Base-by-base conservation (phyloP, 2,329 filamentous ascomycete species). In the Aspergillus fructus region DNA sequence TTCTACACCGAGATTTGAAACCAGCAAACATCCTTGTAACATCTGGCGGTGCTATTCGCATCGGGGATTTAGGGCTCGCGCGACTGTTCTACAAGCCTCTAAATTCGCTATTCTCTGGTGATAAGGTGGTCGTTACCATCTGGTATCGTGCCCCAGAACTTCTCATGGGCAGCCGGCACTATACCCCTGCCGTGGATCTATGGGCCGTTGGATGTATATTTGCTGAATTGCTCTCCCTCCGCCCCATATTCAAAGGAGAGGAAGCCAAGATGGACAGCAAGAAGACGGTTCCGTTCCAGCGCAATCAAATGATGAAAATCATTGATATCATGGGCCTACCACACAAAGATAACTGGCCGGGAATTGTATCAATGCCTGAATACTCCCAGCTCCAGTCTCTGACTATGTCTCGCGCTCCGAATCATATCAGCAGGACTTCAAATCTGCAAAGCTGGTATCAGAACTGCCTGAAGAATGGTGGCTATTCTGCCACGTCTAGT, bases 21-120 rank as follows among this genome's bases (percentile, higher is more conserved):
- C 94, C 94, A 3, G 94, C 94, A 65, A 99, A 99, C 73, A 99
- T 99, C 77, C 96, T 99, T 88, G 93, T 99, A 48, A 97, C 93
- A 1, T 94, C 90, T 6, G 79, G 81, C 5, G 94, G 94, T 11
- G 90, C 91, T 62, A 92, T 99, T 65, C 94, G 94, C 71, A 96
- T 99, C 63, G 94, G 94, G 41, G 94, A 99, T 74, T 79, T 99
- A 41, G 94, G 94, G 2, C 83, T 99, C 2, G 94, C 94, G 7
- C 87, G 94, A 17, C 82, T 97, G 2, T 97, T 97, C 75, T 89
- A 94, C 77, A 97, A 97, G 71, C 94, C 94, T 0, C 79, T 97
- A 1, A 91, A 96, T 68, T 91, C 90, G 0, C 83, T 99, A 1
- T 99, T 94, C 74, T 90, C 86, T 17, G 94, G 94, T 52, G 94